phyloP scores from a whole-genome alignment of 192 early-diverging fungal genomes.

The Glomus cerebriforme region DNA sequence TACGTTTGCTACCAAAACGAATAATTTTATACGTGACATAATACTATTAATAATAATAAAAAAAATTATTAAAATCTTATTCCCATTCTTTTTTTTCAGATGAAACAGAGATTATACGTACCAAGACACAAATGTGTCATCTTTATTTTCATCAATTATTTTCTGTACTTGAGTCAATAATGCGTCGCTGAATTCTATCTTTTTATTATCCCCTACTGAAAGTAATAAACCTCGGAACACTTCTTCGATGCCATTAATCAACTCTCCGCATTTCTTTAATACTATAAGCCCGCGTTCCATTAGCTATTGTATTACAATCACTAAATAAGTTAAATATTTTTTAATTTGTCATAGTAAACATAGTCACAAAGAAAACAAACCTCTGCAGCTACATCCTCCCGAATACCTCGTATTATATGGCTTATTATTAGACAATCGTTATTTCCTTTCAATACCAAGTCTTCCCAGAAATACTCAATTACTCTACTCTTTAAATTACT shows the following conservation, averaged over 20 bases:
- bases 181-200: conserved; percentile 15
- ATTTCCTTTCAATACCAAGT: conserved; percentile 8
- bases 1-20: neutral
- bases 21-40: conserved; percentile 18
- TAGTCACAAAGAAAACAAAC: neutral
- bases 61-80: neutral
- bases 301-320: neutral
- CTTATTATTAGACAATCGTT: neutral
- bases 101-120: neutral
- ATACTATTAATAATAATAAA: neutral
- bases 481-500: neutral
- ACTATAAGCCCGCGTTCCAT: conserved; percentile 1
- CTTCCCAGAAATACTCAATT: conserved; percentile 27
- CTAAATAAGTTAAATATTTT: neutral
- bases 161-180: conserved; percentile 12
- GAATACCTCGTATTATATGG: conserved; percentile 11
- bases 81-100: neutral
- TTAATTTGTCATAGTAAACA: neutral
- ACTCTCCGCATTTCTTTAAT: neutral
- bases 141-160: conserved; percentile 3
- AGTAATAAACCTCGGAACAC: conserved; percentile 17
- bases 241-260: conserved; percentile 23
- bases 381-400: conserved; percentile 14
- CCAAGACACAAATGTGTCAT: neutral
- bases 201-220: conserved; percentile 10